Conservation (phyloP, 768 basidiomycete species). For the Stropharia rugosoannulata region DNA sequence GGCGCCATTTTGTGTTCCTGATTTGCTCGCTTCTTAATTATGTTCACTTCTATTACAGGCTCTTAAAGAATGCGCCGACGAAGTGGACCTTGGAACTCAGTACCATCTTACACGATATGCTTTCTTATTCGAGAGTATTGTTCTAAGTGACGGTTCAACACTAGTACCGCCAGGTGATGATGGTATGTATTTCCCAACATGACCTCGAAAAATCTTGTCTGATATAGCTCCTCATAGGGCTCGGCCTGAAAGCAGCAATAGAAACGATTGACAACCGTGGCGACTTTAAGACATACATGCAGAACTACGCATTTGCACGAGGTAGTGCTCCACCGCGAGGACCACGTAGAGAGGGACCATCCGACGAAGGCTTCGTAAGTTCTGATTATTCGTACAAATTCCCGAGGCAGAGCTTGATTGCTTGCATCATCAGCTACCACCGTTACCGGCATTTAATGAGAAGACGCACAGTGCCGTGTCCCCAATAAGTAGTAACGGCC, state of each 20-base stretch:
- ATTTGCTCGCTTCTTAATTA: conserved; percentile 1
- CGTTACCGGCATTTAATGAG: conserved; percentile 44
- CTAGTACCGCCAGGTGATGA: conserved; percentile 76
- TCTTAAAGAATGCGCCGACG: conserved; percentile 93
- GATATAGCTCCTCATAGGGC: conserved; percentile 24
- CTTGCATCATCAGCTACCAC: conserved; percentile 55
- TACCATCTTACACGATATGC: conserved; percentile 96
- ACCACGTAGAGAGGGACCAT: conserved; percentile 86
- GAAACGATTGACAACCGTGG: conserved; percentile 92
- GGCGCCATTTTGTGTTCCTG: conserved; percentile 27
- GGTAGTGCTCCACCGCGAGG: conserved; percentile 59
- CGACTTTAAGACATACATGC: conserved; percentile 97
- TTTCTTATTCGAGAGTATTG: conserved; percentile 88
- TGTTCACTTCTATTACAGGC: conserved; percentile 44
- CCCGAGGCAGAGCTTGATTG: conserved; percentile 2
- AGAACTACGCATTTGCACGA: conserved; percentile 92
- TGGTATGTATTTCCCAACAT: conserved; percentile 39
- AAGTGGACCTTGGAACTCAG: conserved; percentile 96
- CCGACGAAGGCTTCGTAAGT: conserved; percentile 92
- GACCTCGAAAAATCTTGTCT: background rate
- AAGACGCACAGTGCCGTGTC: conserved; percentile 16
- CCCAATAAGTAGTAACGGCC: conserved; percentile 21
- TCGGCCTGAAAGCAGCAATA: conserved; percentile 82
- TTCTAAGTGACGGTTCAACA: conserved; percentile 85
- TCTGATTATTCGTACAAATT: background rate